These are phyloP conservation scores for Barnettozyma populi DNA, from an alignment of 805 yeast genomes.

Conservation along the genomic window DNA sequence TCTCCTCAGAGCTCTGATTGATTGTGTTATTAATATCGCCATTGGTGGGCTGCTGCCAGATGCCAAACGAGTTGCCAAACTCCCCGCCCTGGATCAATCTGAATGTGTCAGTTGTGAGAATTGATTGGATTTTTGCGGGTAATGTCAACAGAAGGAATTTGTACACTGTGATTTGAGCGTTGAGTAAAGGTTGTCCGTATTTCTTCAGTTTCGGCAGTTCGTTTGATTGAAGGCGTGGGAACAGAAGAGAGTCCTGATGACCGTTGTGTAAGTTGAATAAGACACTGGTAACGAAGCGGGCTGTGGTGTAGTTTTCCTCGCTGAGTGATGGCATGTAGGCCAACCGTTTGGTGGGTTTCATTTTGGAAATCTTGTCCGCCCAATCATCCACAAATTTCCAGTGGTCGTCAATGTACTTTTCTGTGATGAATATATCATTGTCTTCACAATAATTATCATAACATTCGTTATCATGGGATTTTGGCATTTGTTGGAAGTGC, in stretches of 20 bases:
- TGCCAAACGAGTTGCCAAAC: slow-evolving; percentile 65
- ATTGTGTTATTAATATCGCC: slow-evolving; percentile 2
- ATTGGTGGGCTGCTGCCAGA: slow-evolving; percentile 41
- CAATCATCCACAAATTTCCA: slow-evolving; percentile 38
- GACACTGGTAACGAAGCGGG: slow-evolving; percentile 40
- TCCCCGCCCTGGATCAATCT: slow-evolving; percentile 52
- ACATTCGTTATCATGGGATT: slow-evolving; percentile 9
- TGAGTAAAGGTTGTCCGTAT: slow-evolving; percentile 40
- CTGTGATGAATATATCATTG: slow-evolving; percentile 8
- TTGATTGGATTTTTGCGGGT: slow-evolving; percentile 30
- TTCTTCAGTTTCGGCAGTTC: slow-evolving; percentile 40
- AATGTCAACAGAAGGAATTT: slow-evolving; percentile 39
- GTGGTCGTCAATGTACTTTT: slow-evolving; percentile 21
- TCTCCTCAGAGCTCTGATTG: slow-evolving; percentile 34
- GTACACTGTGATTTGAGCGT: slow-evolving; percentile 43
- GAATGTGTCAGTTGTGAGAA: slow-evolving; percentile 34
- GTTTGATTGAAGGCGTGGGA: slow-evolving; percentile 44
- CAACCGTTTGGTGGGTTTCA: slow-evolving; percentile 33
- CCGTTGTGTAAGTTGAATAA: slow-evolving; percentile 28
- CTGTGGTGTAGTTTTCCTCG: slow-evolving; percentile 47
- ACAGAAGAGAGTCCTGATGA: slow-evolving; percentile 20
- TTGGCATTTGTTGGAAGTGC: slow-evolving; percentile 27
- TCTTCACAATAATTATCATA: no score
- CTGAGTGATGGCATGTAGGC: slow-evolving; percentile 39
- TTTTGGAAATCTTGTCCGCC: slow-evolving; percentile 29